Evolutionary conservation across 2,329 filamentous ascomycete species (phyloP).

Genomic region (Paracoccidioides brasiliensis): DNA sequence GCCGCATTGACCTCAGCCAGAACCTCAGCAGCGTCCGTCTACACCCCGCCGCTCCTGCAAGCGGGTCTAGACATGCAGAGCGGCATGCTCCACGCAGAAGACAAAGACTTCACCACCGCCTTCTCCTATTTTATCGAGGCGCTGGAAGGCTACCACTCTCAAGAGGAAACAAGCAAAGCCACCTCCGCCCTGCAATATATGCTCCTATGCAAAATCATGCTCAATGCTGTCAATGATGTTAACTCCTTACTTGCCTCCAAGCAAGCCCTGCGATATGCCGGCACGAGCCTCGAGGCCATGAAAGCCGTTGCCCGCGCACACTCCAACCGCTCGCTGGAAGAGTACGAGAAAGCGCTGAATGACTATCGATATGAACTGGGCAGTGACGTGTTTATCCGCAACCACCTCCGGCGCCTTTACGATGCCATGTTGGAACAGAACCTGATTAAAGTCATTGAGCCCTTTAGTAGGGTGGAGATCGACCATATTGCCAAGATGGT

Average conservation of each 20-base stretch:
- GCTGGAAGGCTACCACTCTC: constrained; percentile 87
- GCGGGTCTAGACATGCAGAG: constrained; percentile 98
- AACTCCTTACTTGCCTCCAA: constrained; percentile 90
- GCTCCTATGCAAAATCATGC: constrained; percentile 99
- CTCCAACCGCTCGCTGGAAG: constrained; percentile 85
- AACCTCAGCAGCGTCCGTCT: constrained; percentile 91
- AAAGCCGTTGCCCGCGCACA: constrained; percentile 95
- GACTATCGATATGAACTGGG: constrained; percentile 88
- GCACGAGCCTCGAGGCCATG: constrained; percentile 95
- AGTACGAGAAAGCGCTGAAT: constrained; percentile 87
- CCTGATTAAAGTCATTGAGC: constrained; percentile 98
- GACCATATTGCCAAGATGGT: constrained; percentile 97
- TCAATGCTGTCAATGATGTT: constrained; percentile 92
- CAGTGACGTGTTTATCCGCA: constrained; percentile 89
- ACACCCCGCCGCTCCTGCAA: constrained; percentile 88
- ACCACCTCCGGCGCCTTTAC: constrained; percentile 88
- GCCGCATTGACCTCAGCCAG: constrained; percentile 88
- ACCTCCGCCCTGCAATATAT: constrained; percentile 98
- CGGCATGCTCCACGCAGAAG: constrained; percentile 95
- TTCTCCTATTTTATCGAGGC: constrained; percentile 99
- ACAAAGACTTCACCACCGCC: constrained; percentile 97
- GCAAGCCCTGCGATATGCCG: constrained; percentile 91
- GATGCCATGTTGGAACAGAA: constrained; percentile 99
- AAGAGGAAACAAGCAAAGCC: constrained; percentile 79
- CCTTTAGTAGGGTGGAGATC: constrained; percentile 93